A percentile compares a stretch with the other conserved stretches of the same genome.
phyloP scores from a whole-genome alignment of 169 alveolate genomes.

The Babesia bigemina region DNA sequence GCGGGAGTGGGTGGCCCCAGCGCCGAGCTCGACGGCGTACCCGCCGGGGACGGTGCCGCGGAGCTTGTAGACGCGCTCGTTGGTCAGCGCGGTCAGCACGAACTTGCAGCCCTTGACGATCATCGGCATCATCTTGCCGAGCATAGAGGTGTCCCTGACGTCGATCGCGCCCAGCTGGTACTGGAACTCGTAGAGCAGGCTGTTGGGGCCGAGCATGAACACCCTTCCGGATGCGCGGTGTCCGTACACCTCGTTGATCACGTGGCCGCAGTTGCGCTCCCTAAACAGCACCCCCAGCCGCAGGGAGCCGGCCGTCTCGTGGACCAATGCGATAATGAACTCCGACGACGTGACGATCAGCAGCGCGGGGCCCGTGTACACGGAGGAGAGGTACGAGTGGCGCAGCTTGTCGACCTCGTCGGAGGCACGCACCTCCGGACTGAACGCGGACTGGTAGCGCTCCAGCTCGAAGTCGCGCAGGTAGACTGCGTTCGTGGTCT shows the following conservation, averaged over 20 bases:
- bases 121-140: conserved; percentile 10
- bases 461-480: conserved; percentile 61
- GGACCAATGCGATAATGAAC: conserved; percentile 39
- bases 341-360: conserved; percentile 56
- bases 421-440: not conserved
- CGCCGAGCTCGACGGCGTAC: conserved; percentile 14
- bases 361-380: conserved; percentile 55
- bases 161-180: conserved; percentile 51
- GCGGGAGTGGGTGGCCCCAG: not conserved
- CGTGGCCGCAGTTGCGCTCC: conserved; percentile 31
- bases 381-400: conserved; percentile 6
- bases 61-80: conserved; percentile 27
- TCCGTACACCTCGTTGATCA: conserved; percentile 28
- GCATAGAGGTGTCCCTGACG: conserved; percentile 22
- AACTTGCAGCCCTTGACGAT: conserved; percentile 22
- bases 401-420: conserved; percentile 3
- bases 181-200: conserved; percentile 58
- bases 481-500: conserved; percentile 19
- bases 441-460: conserved; percentile 18
- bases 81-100: conserved; percentile 8
- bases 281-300: conserved; percentile 30
- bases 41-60: conserved; percentile 36
- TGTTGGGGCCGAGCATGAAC: conserved; percentile 38
- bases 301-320: not conserved
- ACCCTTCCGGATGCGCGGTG: conserved; percentile 49